These are phyloP conservation scores for Phytophthora hibernalis DNA, from an alignment of 352 stramenopile genomes.

Conservation along the genomic window DNA sequence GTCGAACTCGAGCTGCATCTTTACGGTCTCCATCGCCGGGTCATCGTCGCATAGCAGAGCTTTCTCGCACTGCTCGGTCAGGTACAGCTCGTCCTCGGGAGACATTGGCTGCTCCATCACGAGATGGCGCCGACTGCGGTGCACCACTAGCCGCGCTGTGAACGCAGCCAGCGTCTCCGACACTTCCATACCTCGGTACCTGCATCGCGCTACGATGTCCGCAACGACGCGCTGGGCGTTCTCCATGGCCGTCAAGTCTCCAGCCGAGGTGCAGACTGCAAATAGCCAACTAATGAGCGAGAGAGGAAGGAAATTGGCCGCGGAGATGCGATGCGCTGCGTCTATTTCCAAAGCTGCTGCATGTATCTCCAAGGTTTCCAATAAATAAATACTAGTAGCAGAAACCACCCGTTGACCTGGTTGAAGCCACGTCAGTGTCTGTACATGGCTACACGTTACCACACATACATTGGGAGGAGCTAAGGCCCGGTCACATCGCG, in stretches of 20 bases:
- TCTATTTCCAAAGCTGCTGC: conserved; percentile 20
- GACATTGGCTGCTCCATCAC: conserved; percentile 81
- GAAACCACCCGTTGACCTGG: conserved; percentile 18
- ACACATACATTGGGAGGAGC: conserved; percentile 13
- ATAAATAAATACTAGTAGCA: neutral
- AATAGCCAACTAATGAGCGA: conserved; percentile 24
- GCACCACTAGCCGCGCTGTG: conserved; percentile 72
- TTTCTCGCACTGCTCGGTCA: conserved; percentile 82
- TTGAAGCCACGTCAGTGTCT: conserved; percentile 29
- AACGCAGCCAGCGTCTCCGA: conserved; percentile 92
- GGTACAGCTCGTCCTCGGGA: conserved; percentile 70
- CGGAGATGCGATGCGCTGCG: conserved; percentile 18
- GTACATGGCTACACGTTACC: conserved; percentile 15
- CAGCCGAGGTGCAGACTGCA: conserved; percentile 1
- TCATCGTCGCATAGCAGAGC: conserved; percentile 79
- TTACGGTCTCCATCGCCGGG: conserved; percentile 91
- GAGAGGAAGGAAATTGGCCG: conserved; percentile 3
- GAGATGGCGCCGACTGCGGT: conserved; percentile 68
- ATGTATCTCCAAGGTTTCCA: neutral
- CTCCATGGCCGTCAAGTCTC: conserved; percentile 46
- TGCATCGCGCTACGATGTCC: conserved; percentile 78
- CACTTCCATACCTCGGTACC: conserved; percentile 79
- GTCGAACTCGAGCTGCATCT: conserved; percentile 96
- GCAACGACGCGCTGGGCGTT: conserved; percentile 68
- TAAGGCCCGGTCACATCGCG: too few species aligned